Evolutionary conservation across 1,284 basidiomycete genomes (phyloP).

Genomic region (Naganishia cerealis): DNA sequence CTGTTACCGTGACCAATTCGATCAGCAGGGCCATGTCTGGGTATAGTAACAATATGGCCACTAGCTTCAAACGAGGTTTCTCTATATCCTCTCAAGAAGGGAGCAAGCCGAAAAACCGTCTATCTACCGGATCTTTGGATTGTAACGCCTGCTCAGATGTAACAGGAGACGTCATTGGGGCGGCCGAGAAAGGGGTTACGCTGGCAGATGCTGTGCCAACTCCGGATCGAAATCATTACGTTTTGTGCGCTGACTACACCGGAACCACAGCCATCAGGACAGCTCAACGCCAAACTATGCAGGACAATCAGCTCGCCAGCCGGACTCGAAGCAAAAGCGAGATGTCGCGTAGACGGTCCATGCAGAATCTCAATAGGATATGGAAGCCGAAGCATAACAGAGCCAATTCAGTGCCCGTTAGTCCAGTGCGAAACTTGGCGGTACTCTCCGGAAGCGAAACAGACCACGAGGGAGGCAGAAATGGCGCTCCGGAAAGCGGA

Average conservation of each 20-base stretch:
- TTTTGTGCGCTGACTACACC: constrained; percentile 3
- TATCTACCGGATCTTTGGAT: constrained; percentile 14
- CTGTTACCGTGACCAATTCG: constrained; percentile 1
- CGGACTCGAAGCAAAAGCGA: constrained; percentile 9
- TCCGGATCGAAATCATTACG: constrained; percentile 5
- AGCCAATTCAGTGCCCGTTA: constrained; percentile 25
- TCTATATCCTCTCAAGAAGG: constrained; percentile 32
- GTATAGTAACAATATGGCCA: constrained; percentile 31
- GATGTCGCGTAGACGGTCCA: constrained; percentile 9
- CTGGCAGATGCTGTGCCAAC: neutral
- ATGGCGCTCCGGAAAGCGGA: constrained; percentile 5
- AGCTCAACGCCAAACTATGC: neutral
- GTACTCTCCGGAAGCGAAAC: constrained; percentile 15
- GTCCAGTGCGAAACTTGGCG: neutral
- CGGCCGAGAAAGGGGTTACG: neutral
- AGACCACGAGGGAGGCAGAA: constrained; percentile 10
- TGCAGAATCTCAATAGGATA: constrained; percentile 23
- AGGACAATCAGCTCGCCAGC: neutral
- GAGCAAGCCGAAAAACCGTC: constrained; percentile 3
- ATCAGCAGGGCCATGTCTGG: constrained; percentile 15
- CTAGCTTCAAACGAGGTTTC: constrained; percentile 33
- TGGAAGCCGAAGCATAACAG: constrained; percentile 19
- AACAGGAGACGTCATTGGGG: neutral
- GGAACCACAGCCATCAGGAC: neutral
- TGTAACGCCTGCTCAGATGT: neutral